Evolutionary conservation across 2,329 filamentous ascomycete species (phyloP), one percentile per base, ranked within the genome.

Genomic region (Trichophyton schoenleinii): DNA sequence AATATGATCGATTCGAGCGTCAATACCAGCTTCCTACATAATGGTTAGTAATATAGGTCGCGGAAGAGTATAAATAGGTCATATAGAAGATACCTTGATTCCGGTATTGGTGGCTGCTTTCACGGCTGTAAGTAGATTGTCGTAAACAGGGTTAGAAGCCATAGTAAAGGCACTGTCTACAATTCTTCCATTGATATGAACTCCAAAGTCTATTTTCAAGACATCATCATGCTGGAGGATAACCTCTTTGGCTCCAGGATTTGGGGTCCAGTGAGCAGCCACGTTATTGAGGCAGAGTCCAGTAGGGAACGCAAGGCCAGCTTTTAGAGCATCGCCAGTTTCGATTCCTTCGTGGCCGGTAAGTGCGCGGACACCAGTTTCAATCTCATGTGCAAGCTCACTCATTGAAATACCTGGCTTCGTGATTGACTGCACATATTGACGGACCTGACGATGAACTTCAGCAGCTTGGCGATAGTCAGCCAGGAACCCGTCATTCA

Each of bases 101-200:
- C 76, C 80, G 57, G 78, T 77, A 74, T 91, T 88, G 62, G 88
- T 91, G 13, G 88, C 87, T 62, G 83, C 87, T 73, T 84, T 84
- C 62, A 91, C 88, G 2, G 88, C 85, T 52, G 81, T 79, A 41
- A 92, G 81, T 31, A 92, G 78, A 69, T 86, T 86, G 72, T 91
- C 87, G 72, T 89, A 91, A 65, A 81, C 81, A 25, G 82, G 83
- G 68, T 91, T 86, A 69, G 89, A 91, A 0, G 87, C 80, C 73
- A 91, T 79, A 8, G 88, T 91, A 70, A 91, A 92, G 4, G 88
- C 88, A 66, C 84, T 88, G 76, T 92, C 88, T 62, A 91, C 87
- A 70, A 91, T 92, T 66, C 84, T 81, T 3, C 88, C 88, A 69
- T 87, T 88, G 68, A 91, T 81, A 71, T 92, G 88, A 34, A 91